Evolutionary conservation across 106 monocot species (phyloP).

Genomic region (Dioscorea zingiberensis): DNA sequence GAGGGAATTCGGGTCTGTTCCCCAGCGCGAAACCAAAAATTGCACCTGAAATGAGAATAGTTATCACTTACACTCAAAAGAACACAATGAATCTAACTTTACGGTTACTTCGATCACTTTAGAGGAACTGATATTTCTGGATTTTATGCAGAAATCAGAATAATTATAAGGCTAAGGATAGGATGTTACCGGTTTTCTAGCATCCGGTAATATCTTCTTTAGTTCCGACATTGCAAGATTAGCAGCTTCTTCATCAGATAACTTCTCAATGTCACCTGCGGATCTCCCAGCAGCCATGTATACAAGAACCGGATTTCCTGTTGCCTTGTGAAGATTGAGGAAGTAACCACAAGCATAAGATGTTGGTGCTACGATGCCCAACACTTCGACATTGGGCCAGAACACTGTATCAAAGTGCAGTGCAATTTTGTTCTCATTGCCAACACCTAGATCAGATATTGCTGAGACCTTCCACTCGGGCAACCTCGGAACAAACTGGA

Average conservation of each 20-base stretch:
- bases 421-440: slow-evolving; percentile 93
- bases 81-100: no score
- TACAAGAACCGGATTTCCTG: slow-evolving; percentile 73
- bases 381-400: slow-evolving; percentile 96
- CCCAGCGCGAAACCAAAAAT: slow-evolving; percentile 83
- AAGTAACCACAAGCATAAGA: slow-evolving; percentile 92
- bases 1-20: slow-evolving; percentile 69
- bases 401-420: slow-evolving; percentile 65
- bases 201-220: slow-evolving; percentile 78
- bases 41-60: slow-evolving; percentile 31
- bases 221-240: slow-evolving; percentile 67
- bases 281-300: slow-evolving; percentile 96
- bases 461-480: slow-evolving; percentile 89
- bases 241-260: slow-evolving; percentile 72
- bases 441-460: slow-evolving; percentile 83
- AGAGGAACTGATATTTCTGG: no score
- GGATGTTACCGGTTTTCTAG: slow-evolving; percentile 63
- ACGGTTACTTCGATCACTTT: no score
- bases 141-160: slow-evolving; percentile 4
- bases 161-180: neutral
- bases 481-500: slow-evolving; percentile 72
- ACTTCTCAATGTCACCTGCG: slow-evolving; percentile 77
- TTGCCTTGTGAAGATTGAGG: slow-evolving; percentile 95
- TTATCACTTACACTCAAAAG: no score
- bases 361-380: slow-evolving; percentile 70